phyloP scores from a whole-genome alignment of 1,284 basidiomycete species.

The Bondarzewia mesenterica region DNA sequence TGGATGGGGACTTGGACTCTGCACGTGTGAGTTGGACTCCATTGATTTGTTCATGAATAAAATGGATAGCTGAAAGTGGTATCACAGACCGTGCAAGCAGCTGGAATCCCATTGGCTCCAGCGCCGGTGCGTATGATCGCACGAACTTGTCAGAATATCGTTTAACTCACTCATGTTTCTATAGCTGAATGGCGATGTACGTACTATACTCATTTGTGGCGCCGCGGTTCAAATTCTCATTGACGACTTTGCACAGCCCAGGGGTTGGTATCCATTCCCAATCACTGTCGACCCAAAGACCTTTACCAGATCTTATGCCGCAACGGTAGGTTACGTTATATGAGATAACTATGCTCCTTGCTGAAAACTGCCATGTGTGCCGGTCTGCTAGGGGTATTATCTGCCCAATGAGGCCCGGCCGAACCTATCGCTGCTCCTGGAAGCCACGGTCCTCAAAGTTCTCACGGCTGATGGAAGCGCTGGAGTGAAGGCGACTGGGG shows the following conservation, averaged over 20 bases:
- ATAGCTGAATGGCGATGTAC: conserved; percentile 2
- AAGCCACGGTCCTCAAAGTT: not conserved
- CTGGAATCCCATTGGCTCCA: not conserved
- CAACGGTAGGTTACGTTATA: not conserved
- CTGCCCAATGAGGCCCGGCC: not conserved
- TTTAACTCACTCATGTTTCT: not conserved
- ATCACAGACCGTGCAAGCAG: not conserved
- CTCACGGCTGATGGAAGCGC: not conserved
- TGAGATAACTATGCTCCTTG: too few relatives aligned
- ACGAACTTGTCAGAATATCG: not conserved
- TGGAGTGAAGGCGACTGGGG: not conserved
- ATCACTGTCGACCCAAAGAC: not conserved
- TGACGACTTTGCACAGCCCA: not conserved
- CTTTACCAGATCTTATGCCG: conserved; percentile 1
- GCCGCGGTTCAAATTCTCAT: not conserved
- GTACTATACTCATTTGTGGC: not conserved
- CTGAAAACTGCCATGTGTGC: not conserved
- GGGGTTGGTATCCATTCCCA: not conserved
- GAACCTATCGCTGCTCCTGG: not conserved
- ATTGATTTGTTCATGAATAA: too few relatives aligned
- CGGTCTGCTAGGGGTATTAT: conserved; percentile 2
- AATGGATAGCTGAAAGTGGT: not conserved
- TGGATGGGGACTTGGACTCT: not conserved
- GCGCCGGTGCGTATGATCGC: not conserved
- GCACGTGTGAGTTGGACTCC: not conserved